A percentile compares a stretch with the other conserved stretches of the same genome.
These are phyloP conservation scores for Medicago truncatula DNA, from an alignment of 306 rosid genomes.

Conservation along the genomic window DNA sequence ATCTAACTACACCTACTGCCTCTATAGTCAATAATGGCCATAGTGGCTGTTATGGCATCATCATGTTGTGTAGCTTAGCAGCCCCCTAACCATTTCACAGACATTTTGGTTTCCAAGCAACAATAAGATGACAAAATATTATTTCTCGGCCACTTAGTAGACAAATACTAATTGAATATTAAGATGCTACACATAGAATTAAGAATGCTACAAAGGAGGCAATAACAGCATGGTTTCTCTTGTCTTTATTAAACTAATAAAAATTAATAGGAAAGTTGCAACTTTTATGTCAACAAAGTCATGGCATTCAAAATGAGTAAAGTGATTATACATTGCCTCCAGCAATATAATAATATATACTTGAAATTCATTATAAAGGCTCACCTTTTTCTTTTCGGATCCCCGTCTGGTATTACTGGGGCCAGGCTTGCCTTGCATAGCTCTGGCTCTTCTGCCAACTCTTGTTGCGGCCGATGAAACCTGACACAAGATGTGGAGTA, in stretches of 20 bases:
- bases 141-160: background rate
- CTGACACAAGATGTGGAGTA: constrained; percentile 48
- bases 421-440: constrained; percentile 61
- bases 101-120: constrained; percentile 23
- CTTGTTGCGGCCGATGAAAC: constrained; percentile 68
- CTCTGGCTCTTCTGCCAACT: constrained; percentile 73
- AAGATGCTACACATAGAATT: constrained; percentile 23
- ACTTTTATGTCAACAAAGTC: background rate
- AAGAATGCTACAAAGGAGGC: constrained; percentile 4
- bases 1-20: background rate
- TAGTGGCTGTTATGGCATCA: background rate
- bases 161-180: constrained; percentile 11
- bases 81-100: background rate
- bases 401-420: constrained; percentile 61
- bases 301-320: constrained; percentile 32
- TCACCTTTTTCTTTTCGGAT: constrained; percentile 85
- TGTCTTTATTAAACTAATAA: background rate
- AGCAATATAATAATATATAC: constrained; percentile 12
- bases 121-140: constrained; percentile 6
- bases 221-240: constrained; percentile 12
- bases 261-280: constrained; percentile 15
- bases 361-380: constrained; percentile 18
- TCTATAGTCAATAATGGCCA: background rate
- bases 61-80: background rate
- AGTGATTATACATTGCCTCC: constrained; percentile 11